Percentiles rank a stretch among this genome's conserved stretches.
Evolutionary conservation across 1,284 basidiomycete genomes (phyloP).

Genomic region (Cerrena zonata): DNA sequence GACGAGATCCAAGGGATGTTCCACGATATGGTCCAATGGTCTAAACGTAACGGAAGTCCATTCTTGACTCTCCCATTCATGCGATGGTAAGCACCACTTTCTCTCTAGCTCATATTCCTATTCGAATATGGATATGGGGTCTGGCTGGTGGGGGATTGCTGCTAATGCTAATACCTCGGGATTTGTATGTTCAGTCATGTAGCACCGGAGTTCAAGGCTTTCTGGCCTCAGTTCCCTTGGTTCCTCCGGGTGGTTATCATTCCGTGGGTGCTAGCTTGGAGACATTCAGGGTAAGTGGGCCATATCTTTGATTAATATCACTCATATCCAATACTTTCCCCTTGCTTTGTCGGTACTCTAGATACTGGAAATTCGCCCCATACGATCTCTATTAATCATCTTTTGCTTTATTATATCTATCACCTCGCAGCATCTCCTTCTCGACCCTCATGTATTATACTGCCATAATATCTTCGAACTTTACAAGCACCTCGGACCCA

Average conservation of each 20-base stretch:
- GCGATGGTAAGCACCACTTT: conserved; percentile 28
- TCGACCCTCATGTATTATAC: too few species aligned
- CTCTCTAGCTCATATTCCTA: not conserved
- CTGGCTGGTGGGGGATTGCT: not conserved
- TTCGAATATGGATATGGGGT: not conserved
- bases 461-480: too few species aligned
- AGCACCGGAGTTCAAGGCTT: conserved; percentile 28
- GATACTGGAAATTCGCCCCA: conserved; percentile 6
- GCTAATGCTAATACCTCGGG: not conserved
- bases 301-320: too few species aligned
- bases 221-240: conserved; percentile 36
- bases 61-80: conserved; percentile 33
- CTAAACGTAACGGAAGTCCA: conserved; percentile 27
- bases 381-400: conserved; percentile 1
- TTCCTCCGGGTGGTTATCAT: conserved; percentile 30
- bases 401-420: too few species aligned
- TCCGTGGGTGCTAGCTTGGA: conserved; percentile 30
- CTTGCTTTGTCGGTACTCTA: not conserved
- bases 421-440: too few species aligned
- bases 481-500: too few species aligned
- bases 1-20: conserved; percentile 26
- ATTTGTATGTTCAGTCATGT: conserved; percentile 26
- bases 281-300: conserved; percentile 30
- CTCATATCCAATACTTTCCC: not conserved
- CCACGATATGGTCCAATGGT: conserved; percentile 25